Base-by-base conservation (phyloP, 164 flowering plant genomes). In the Echeveria elegans region DNA sequence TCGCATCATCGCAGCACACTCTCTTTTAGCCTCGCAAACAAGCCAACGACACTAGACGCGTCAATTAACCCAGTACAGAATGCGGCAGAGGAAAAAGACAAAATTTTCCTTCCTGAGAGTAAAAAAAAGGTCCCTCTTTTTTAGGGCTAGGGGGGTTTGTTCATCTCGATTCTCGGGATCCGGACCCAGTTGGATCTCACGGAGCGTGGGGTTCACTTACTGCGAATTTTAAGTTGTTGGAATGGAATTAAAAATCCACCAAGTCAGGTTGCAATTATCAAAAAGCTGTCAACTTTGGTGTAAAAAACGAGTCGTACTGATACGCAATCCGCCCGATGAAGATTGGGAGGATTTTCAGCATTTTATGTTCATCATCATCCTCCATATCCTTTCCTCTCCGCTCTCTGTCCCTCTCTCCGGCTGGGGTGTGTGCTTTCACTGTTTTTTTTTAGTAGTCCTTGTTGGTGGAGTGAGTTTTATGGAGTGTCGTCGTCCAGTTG, bases 391-490 rank as follows among this genome's bases (percentile, higher is more conserved):
- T 43, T 14, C 47, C 47, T 43, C 47, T 43, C 16, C 12, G 12
- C 5, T 38, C 41, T 38, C 41, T n/a, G 21, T 6, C 16, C 61
- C 61, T 12, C 61, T 29, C 18, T 56, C 61, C 31, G 26, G 61
- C 32, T 26, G n/a, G n/a, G n/a, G n/a, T n/a, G 32, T 56, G 19
- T 28, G 61, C 4, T 12, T 7, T 52, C 14, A 53, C 60, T 53
- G 31, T 53, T 53, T 53, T n/a, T n/a, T n/a, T n/a, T n/a, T n/a
- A n/a, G n/a, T n/a, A n/a, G n/a, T n/a, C n/a, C n/a, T n/a, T n/a
- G n/a, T n/a, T n/a, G n/a, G n/a, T n/a, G n/a, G n/a, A n/a, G 26
- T 28, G 61, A 56, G 32, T 56, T 56, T 56, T 56, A 56, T 56
- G 32, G 61, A 56, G 61, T 56, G 61, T 56, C 16, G 61, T n/a